Evolutionary conservation across 1,139 yeast species (phyloP), one percentile per base, ranked within the genome.

Genomic region (Debaryomycetaceae sp.): DNA sequence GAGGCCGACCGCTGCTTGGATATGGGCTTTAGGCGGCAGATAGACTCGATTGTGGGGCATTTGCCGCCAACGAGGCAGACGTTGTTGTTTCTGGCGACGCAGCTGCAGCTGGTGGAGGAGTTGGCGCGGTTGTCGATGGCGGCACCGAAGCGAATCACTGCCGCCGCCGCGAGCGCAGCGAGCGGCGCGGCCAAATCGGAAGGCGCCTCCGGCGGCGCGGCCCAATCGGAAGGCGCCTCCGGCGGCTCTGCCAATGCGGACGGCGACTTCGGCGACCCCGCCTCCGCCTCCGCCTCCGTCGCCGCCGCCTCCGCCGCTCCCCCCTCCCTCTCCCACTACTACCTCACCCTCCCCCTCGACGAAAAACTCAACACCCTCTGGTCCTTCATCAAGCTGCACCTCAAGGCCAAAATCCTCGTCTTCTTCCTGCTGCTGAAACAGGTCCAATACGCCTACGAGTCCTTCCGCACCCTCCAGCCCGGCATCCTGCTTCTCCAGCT

Each of bases 1-100:
- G 99, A 91, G 58, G 98, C 98, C 0, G 99, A 91, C 53, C 69
- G 98, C 45, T 86, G 94, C 49, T 64, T 91, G 43, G 99, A 91
- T 57, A 86, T 91, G 96, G 98, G 98, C 5, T 91, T 91, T 67
- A 83, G 81, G 51, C 79, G 79, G 48, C 86, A 95, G 28, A 61
- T 91, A 35, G 97, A 93, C 55, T 83, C 82, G 30, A 91, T 91
- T 34, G 63, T 91, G 17, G 76, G 79, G 28, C 93, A 85, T 51
- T 62, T 91, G 37, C 96, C 97, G 1, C 74, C 83, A 10, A 71
- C 80, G 5, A 76, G 97, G 57, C 98, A 93, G 54, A 88, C 98
- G 0, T 57, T 91, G 35, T 60, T 91, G 33, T 91, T 85, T 49
- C 83, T 95, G 2, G 99, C 98, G 1, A 91, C 99, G 1, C 96